Conservation (phyloP, 805 yeast genomes). For the Saccharomycopsis sp. region DNA sequence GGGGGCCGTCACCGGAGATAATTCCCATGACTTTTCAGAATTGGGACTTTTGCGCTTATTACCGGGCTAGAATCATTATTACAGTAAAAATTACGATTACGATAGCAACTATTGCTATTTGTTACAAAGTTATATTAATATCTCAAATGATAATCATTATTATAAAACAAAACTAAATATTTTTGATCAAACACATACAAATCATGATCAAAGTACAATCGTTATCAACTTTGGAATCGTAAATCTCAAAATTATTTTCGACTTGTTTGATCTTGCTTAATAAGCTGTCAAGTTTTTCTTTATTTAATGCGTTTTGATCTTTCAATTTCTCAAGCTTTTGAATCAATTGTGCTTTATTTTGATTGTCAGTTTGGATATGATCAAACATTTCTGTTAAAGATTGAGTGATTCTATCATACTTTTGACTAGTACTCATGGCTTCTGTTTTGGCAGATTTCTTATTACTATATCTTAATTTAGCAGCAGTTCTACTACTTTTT, state of each 20-base stretch:
- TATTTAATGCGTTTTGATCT: constrained; percentile 7
- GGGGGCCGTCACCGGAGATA: too few species aligned
- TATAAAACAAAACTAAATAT: too few species aligned
- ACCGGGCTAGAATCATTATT: too few species aligned
- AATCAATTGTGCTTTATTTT: constrained; percentile 10
- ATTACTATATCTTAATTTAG: neutral
- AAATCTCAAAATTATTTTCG: constrained; percentile 10
- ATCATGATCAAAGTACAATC: constrained; percentile 17
- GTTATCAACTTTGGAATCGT: constrained; percentile 13
- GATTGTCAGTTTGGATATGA: constrained; percentile 9
- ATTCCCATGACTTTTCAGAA: too few species aligned
- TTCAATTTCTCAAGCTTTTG: constrained; percentile 10
- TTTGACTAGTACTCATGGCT: neutral
- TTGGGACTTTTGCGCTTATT: too few species aligned
- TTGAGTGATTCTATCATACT: constrained; percentile 15
- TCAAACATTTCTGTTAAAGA: constrained; percentile 14
- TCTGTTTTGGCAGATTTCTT: neutral
- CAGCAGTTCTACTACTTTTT: neutral
- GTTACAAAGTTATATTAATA: too few species aligned
- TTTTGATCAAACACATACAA: constrained; percentile 17
- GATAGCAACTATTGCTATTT: too few species aligned
- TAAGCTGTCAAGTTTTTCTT: constrained; percentile 6
- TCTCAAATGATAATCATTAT: too few species aligned
- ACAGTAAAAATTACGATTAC: too few species aligned
- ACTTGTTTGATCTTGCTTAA: constrained; percentile 10